Base-by-base conservation (phyloP, 495 filamentous ascomycete genomes). In the Neurospora sp. region DNA sequence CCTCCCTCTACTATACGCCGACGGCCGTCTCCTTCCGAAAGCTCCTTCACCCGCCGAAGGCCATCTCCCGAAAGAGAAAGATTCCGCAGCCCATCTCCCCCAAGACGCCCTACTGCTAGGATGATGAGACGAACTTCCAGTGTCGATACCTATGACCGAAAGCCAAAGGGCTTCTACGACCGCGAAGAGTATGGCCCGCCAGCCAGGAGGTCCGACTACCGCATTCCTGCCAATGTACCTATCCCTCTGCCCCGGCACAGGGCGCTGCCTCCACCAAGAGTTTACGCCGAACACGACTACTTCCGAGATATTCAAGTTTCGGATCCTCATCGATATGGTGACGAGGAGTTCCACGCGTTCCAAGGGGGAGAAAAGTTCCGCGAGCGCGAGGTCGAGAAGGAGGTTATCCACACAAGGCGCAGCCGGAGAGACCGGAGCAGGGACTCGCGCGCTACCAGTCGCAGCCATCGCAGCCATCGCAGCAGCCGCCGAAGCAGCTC, bases 271-370 rank as follows among this genome's bases (percentile, higher is more conserved):
- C 83, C 83, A 5, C 82, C 84, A 6, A 73, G 84, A 79, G 83
- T 81, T 69, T 90, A 86, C 76, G 88, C 76, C 69, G 86, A 82
- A 78, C 85, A 81, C 71, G 86, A 87, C 35, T 81, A 77, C 75
- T 81, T 75, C 74, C 85, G 86, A 22, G 90, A 93, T 70, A 91
- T 93, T 73, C 84, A 87, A 39, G 87, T 93, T 69, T 86, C 89
- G 1, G 91, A 93, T 70, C 89, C 88, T 3, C 88, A 90, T 59
- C 84, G 83, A 38, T 91, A 88, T 76, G 91, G 88, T 11, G 91
- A 93, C 69, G 90, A 92, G 4, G 88, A 91, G 70, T 91, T 85
- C 74, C 85, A 88, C 61, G 84, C 81, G n/a, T 85, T 86, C 59
- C 53, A 35, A 35, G 53, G 53, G 22, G 27, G 53, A 35, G 53